Base-by-base conservation (phyloP, 1,284 basidiomycete genomes). In the Dichomitus squalens region DNA sequence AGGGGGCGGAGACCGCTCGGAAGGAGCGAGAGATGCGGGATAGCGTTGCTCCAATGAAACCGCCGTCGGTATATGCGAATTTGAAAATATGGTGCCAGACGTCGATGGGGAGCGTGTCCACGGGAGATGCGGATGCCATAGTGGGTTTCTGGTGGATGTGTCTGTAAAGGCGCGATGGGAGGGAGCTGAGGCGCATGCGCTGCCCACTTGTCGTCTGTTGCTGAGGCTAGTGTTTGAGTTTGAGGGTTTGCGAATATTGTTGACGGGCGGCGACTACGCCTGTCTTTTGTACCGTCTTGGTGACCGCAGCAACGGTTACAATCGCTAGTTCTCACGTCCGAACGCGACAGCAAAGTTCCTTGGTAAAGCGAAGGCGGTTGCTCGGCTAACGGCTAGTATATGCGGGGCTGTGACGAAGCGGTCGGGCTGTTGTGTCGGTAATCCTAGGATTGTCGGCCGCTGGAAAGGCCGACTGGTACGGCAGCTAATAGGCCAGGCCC, bases 11-110 rank as follows among this genome's bases (percentile, higher is more conserved):
- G 14, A 40, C 12, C 6, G 46, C 12, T 36, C 46, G 57, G n/a
- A 59, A 16, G 44, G 46, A 18, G 16, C 18, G 34, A 31, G 61
- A 63, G 11, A 50, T 2, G 55, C 51, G 16, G 59, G 55, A 6
- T 54, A 18, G 2, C n/a, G n/a, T n/a, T n/a, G 29, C 50, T 20
- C 49, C 48, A 12, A 52, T 55, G 18, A n/a, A 43, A 3, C 61
- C 57, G 18, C 55, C 58, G 25, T 59, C 61, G 1, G 34, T 48
- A 33, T 55, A 63, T 12, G 53, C 52, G 27, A 55, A 53, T 31
- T 6, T 31, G 29, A 31, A 31, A 31, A 11, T 5, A 31, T 31
- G 29, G n/a, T n/a, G 34, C 58, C 57, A 63, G 16, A 60, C 38
- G 2, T 63, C 61, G 20, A 50, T 12, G 8, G 55, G 50, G 23